Evolutionary conservation across 306 rosid genomes (phyloP), one percentile per base, ranked within the genome.

Genomic region (Purshia tridentata): DNA sequence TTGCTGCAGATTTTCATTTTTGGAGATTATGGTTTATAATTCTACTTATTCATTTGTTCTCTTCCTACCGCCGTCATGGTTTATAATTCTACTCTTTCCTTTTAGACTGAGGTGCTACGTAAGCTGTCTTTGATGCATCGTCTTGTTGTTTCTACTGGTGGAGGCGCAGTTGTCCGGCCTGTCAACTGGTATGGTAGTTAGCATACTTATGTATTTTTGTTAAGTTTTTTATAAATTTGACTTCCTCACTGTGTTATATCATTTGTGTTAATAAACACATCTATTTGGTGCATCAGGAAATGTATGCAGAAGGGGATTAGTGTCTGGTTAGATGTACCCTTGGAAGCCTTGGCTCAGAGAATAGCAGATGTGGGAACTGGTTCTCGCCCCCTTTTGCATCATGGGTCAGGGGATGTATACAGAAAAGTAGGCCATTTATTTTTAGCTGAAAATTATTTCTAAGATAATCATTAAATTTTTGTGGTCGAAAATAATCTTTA

Each of bases 301-400:
- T 89, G 89, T 76, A 94, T 94, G 99, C 90, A 84, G 73, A 88
- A 83, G 81, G 97, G 99, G 48, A 69, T 91, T 56, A 91, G 92
- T 80, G 86, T 90, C 74, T 94, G 99, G 97, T 81, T 94, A 70
- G 99, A 94, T 65, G 99, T 94, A 57, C 99, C 99, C 10, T 52
- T 91, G 81, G 97, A 95, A 60, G 96, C 97, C 48, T 81, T 95
- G 85, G 99, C 99, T 60, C 79, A 74, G 70, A 85, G 99, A 91
- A 95, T 95, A 77, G 88, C 96, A 39, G 90, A 90, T 23, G 92
- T 88, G 37, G 96, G 99, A 77, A 91, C 98, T 42, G 75, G 81
- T 75, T 88, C 98, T 74, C 98, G 98, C 29, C 99, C 98, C 48
- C 99, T 95, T 74, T 86, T 95, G 82, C 88, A 84, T 81, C 77